A percentile compares a stretch with the other conserved stretches of the same genome.
phyloP scores from a whole-genome alignment of 2,329 filamentous ascomycete species.

The Cytospora piceae region DNA sequence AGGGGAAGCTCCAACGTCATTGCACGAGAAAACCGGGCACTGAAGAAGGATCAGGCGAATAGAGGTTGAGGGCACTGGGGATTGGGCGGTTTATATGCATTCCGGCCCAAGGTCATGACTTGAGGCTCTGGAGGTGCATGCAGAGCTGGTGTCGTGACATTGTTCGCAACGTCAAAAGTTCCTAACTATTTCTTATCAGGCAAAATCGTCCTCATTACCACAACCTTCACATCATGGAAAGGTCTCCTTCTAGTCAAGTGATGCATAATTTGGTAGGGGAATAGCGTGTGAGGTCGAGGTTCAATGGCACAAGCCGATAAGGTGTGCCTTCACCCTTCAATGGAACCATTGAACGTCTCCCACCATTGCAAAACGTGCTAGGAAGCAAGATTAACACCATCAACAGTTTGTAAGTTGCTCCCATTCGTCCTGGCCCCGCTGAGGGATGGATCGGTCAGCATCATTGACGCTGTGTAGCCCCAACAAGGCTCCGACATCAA shows the following conservation, averaged over 20 bases:
- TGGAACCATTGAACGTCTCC: not conserved
- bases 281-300: too few relatives aligned
- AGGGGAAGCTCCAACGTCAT: not conserved
- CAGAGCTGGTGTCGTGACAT: not conserved
- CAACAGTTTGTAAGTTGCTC: not conserved
- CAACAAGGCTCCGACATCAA: not conserved
- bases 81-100: not conserved
- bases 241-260: too few relatives aligned
- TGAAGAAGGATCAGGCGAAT: not conserved
- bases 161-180: not conserved
- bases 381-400: not conserved
- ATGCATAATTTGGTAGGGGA: too few relatives aligned
- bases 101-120: not conserved
- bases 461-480: not conserved
- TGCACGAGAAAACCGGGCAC: not conserved
- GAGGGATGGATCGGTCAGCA: not conserved
- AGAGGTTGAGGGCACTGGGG: not conserved
- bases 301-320: too few relatives aligned
- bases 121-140: constrained; percentile 3
- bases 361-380: too few relatives aligned
- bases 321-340: not conserved
- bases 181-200: not conserved
- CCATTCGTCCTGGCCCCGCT: not conserved
- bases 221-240: too few relatives aligned
- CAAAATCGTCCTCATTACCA: too few relatives aligned